These are phyloP conservation scores for Chlorella ohadii DNA, from an alignment of 139 green algal species.

Conservation along the genomic window DNA sequence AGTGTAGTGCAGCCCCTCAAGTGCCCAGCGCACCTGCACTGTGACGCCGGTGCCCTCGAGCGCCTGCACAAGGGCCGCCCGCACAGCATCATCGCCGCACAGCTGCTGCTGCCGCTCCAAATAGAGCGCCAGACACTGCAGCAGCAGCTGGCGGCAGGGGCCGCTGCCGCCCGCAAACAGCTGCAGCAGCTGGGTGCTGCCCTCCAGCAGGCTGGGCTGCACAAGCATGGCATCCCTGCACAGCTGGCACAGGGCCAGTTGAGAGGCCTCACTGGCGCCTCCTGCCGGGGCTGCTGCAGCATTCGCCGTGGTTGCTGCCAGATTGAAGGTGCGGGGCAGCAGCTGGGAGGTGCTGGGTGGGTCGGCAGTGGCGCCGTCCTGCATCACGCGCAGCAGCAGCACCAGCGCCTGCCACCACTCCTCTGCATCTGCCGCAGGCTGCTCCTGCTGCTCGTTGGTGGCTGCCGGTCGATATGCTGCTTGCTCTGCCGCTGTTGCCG, in stretches of 20 bases:
- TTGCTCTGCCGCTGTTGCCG: not conserved
- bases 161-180: not conserved
- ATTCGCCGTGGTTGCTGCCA: not conserved
- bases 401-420: conserved; percentile 26
- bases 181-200: not conserved
- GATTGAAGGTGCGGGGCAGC: conserved; percentile 11
- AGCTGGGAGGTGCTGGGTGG: not conserved
- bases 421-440: not conserved
- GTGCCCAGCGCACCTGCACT: not conserved
- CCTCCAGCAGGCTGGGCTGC: not conserved
- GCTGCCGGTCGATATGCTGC: not conserved
- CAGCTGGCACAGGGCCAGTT: not conserved
- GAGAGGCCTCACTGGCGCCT: not conserved
- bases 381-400: conserved; percentile 21
- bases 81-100: not conserved
- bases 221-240: not conserved
- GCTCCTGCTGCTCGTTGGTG: not conserved
- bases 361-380: not conserved
- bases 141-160: conserved; percentile 3
- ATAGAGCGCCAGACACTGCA: conserved; percentile 27
- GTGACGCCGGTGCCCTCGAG: not conserved
- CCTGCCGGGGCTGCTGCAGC: not conserved
- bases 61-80: not conserved
- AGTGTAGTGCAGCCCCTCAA: not conserved
- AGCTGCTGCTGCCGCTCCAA: conserved; percentile 19